Percentiles rank a stretch among this genome's conserved stretches.
These are phyloP conservation scores for Stagonosporopsis cucurbitacearum DNA, from an alignment of 2,329 filamentous ascomycete species.

Conservation along the genomic window DNA sequence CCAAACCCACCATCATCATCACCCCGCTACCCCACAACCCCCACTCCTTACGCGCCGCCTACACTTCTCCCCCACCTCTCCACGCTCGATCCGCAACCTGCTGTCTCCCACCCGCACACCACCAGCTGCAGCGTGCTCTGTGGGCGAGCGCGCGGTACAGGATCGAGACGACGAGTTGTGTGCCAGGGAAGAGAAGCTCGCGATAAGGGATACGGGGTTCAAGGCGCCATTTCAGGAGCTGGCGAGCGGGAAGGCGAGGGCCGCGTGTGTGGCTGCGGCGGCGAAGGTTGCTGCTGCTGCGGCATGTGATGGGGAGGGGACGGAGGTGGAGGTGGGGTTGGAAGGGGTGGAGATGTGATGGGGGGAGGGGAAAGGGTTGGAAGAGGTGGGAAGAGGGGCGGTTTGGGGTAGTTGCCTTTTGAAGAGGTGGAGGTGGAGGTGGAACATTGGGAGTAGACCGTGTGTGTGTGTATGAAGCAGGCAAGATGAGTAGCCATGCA, in stretches of 20 bases:
- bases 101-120: not conserved
- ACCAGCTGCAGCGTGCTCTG: not conserved
- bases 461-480: not conserved
- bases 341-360: not conserved
- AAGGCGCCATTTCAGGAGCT: not conserved
- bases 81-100: not conserved
- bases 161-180: not conserved
- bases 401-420: not conserved
- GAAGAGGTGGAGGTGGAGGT: not conserved
- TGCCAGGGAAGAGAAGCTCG: not conserved
- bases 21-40: not conserved
- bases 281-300: not conserved
- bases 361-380: not conserved
- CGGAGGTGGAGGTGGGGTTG: not conserved
- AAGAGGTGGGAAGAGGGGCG: conserved; percentile 7
- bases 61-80: not conserved
- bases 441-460: not conserved
- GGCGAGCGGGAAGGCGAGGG: not conserved
- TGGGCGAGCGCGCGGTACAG: not conserved
- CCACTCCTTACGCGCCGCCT: not conserved
- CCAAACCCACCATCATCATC: not conserved
- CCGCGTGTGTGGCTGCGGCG: not conserved
- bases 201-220: not conserved
- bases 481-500: not conserved
- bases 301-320: no score